Evolutionary conservation across 805 yeast genomes (phyloP).

Genomic region (Wickerhamiella vanderwaltii): DNA sequence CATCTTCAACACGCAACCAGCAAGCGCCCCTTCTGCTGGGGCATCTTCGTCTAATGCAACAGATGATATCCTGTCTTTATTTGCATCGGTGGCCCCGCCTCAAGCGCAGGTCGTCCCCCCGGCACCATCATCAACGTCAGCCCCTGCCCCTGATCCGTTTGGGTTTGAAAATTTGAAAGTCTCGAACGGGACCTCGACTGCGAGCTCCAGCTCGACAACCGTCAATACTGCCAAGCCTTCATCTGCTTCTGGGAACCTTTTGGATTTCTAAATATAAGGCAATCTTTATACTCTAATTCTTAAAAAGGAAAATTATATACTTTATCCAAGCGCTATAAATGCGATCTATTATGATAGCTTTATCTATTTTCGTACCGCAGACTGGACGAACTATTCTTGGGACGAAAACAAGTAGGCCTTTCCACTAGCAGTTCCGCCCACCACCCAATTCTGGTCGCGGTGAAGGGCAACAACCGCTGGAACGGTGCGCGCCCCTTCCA

Average conservation of each 20-base stretch:
- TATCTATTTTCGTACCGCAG: too few relatives aligned
- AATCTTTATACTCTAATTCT: too few relatives aligned
- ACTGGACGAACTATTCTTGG: too few relatives aligned
- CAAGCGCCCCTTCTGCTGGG: constrained; percentile 16
- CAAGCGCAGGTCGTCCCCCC: constrained; percentile 8
- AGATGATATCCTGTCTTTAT: constrained; percentile 39
- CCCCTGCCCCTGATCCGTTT: constrained; percentile 14
- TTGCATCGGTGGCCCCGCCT: constrained; percentile 22
- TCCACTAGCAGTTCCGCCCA: constrained; percentile 92
- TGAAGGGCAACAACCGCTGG: constrained; percentile 85
- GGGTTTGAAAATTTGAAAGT: constrained; percentile 12
- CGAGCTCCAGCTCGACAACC: not conserved
- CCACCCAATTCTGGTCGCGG: constrained; percentile 77
- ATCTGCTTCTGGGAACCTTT: constrained; percentile 3
- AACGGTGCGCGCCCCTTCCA: constrained; percentile 59
- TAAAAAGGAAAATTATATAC: too few relatives aligned
- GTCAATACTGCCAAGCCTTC: constrained; percentile 4
- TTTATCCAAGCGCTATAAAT: too few relatives aligned
- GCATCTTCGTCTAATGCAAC: constrained; percentile 21
- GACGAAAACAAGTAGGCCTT: constrained; percentile 49
- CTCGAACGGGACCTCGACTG: not conserved
- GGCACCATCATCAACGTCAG: constrained; percentile 10
- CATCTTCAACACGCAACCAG: constrained; percentile 19
- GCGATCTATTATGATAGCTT: too few relatives aligned
- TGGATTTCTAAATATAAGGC: constrained; percentile 5